Conservation (phyloP, 352 stramenopile genomes). For the Peronospora farinosa region DNA sequence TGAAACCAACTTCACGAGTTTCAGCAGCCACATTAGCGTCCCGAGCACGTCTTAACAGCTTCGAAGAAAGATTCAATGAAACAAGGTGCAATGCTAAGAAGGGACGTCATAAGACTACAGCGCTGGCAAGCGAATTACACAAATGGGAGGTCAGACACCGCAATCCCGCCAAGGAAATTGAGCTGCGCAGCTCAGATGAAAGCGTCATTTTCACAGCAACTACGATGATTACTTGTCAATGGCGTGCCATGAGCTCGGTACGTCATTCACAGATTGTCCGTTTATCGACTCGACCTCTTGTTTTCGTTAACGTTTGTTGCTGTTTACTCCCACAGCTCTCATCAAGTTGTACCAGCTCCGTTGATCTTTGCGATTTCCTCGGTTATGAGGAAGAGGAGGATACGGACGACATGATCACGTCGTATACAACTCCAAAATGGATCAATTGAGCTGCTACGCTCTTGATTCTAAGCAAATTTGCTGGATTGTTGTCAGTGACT, state of each 20-base stretch:
- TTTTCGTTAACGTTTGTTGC: constrained; percentile 2
- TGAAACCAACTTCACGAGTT: constrained; percentile 40
- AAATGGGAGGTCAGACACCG: constrained; percentile 7
- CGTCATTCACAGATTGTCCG: constrained; percentile 12
- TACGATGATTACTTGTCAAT: constrained; percentile 47
- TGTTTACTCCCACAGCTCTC: constrained; percentile 15
- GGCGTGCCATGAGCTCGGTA: constrained; percentile 54
- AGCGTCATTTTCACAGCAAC: constrained; percentile 61
- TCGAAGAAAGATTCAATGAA: constrained; percentile 14
- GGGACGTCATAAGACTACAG: constrained; percentile 12
- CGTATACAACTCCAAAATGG: constrained; percentile 37
- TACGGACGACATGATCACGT: constrained; percentile 27
- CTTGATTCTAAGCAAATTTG: background rate
- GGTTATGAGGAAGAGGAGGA: constrained; percentile 53
- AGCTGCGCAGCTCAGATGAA: constrained; percentile 33
- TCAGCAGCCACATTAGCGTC: constrained; percentile 45
- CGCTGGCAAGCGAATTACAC: constrained; percentile 2
- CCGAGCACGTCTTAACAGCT: constrained; percentile 29
- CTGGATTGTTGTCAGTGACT: background rate
- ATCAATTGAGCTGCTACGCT: background rate
- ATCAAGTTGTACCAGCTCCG: constrained; percentile 29
- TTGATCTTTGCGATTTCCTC: constrained; percentile 46
- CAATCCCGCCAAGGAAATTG: constrained; percentile 18
- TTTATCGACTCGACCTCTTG: too few species aligned
- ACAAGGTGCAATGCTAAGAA: constrained; percentile 5